phyloP scores from a whole-genome alignment of 2,329 filamentous ascomycete species.

The Epichloe amarillans region DNA sequence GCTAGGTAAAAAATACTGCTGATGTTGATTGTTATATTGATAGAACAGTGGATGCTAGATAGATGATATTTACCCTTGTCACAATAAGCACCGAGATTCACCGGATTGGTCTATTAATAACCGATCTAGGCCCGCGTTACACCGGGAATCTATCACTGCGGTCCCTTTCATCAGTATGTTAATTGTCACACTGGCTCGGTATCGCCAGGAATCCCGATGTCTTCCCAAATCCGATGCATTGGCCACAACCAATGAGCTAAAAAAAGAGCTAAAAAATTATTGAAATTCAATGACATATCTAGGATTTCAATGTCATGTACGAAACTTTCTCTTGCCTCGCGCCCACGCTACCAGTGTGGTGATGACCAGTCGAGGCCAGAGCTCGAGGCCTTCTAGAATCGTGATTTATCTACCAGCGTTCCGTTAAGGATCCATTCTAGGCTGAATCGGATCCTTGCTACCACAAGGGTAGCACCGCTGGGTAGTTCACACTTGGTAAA shows the following conservation, averaged over 20 bases:
- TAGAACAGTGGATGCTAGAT: not conserved
- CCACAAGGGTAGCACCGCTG: conserved; percentile 64
- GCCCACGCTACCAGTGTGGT: conserved; percentile 18
- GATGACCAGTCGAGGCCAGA: conserved; percentile 12
- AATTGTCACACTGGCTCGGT: too few relatives aligned
- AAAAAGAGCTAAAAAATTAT: not conserved
- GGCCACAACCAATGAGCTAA: too few relatives aligned
- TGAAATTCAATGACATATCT: not conserved
- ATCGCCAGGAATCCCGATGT: too few relatives aligned
- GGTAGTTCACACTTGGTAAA: conserved; percentile 17
- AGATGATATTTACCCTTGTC: too few relatives aligned
- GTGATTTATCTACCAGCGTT: conserved; percentile 57
- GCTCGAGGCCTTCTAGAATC: conserved; percentile 26
- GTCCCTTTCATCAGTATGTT: too few relatives aligned
- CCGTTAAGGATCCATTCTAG: conserved; percentile 65
- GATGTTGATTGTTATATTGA: not conserved
- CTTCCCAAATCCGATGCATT: too few relatives aligned
- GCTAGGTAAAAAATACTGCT: too few relatives aligned
- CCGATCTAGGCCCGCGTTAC: not conserved
- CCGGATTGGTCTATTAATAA: not conserved
- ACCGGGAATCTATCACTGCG: too few relatives aligned
- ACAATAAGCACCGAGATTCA: not conserved
- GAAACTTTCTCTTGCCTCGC: conserved; percentile 29
- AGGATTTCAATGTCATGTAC: conserved; percentile 17
- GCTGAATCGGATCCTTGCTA: conserved; percentile 57